These are phyloP conservation scores for Neurospora africana DNA, from an alignment of 495 filamentous ascomycete genomes.

Conservation along the genomic window DNA sequence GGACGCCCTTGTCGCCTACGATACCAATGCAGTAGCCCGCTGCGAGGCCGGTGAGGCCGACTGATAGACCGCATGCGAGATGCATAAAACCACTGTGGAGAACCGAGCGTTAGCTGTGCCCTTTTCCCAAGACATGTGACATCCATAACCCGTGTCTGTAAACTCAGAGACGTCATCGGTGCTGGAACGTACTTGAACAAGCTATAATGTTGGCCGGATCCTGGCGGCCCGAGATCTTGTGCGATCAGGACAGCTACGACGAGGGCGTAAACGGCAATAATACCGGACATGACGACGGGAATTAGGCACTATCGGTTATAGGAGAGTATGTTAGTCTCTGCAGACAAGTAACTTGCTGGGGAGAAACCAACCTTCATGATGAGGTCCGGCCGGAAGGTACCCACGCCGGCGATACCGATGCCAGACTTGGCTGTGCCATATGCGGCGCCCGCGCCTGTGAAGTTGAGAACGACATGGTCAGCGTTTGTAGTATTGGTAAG, in stretches of 20 bases:
- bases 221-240: conserved; percentile 61
- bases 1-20: conserved; percentile 87
- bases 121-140: neutral
- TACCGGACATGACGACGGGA: conserved; percentile 98
- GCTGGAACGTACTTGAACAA: conserved; percentile 63
- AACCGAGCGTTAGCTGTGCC: conserved; percentile 11
- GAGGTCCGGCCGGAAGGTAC: conserved; percentile 82
- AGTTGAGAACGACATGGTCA: conserved; percentile 14
- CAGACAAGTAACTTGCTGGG: neutral
- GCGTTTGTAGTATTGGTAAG: conserved; percentile 4
- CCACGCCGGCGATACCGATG: conserved; percentile 91
- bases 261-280: conserved; percentile 95
- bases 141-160: neutral
- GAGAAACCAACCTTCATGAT: conserved; percentile 79
- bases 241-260: conserved; percentile 94
- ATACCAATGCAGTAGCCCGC: conserved; percentile 95
- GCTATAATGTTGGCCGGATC: conserved; percentile 49
- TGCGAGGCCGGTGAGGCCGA: conserved; percentile 86
- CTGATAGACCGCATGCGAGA: conserved; percentile 78
- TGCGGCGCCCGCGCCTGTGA: conserved; percentile 74
- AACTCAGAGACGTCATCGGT: neutral
- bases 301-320: conserved; percentile 57
- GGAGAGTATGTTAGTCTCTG: neutral
- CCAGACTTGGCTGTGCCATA: conserved; percentile 97
- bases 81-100: conserved; percentile 73